Evolutionary conservation across 768 basidiomycete genomes (phyloP), one percentile per base, ranked within the genome.

Genomic region (Xerocomellus chrysenteron): DNA sequence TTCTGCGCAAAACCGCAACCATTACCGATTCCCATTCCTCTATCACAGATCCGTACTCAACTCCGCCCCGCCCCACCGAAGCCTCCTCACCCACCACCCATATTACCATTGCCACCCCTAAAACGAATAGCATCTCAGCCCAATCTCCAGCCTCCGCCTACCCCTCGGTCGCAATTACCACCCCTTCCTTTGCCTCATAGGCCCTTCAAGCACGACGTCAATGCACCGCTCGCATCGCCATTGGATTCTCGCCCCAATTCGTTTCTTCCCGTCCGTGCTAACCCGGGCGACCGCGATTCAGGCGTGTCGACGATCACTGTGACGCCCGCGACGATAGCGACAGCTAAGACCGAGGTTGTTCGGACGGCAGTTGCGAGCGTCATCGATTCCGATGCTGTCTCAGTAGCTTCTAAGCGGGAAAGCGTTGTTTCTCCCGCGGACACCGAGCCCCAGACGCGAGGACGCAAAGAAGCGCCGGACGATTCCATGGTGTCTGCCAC

Each of bases 301-400:
- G 61, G 50, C n/a, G 35, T 80, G 51, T 76, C 77, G 8, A 74
- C 67, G 13, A 67, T 73, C 17, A 83, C 82, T 3, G 77, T 84
- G 9, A 75, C 73, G 4, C 52, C 69, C 5, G 73, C 70, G 12
- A 75, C 68, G n/a, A 75, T 82, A 48, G 73, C 80, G 14, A 68
- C 80, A 26, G 78, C 82, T 8, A 70, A 78, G 47, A 74, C 73
- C 50, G 80, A 76, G 21, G 70, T 85, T 12, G 81, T 78, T 26
- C 73, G 80, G 54, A 73, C 80, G 21, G 77, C 81, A 13, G 75
- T 80, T 11, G 83, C 84, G n/a, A 81, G 79, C 43, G 75, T 84
- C 17, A 67, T 84, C 39, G 73, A 76, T 44, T 60, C 69, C 26
- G 72, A 72, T 43, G 30, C 54, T 6, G 61, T 71, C 16, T 67